Conservation (phyloP, 441 rosid genomes). For the Francoa sonchifolia region DNA sequence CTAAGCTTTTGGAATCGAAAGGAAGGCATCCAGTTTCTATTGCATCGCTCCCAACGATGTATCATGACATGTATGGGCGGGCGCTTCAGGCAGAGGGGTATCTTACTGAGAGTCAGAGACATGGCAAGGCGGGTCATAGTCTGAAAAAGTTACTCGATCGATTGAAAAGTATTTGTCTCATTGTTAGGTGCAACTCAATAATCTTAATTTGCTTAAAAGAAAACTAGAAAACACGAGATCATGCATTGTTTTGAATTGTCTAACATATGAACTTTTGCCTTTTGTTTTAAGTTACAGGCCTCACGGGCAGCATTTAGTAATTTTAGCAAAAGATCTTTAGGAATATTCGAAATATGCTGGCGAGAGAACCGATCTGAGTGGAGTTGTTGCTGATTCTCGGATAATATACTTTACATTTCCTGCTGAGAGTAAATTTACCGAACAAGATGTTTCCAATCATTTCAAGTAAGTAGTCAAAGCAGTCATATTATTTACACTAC, state of each 20-base stretch:
- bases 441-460: constrained; percentile 72
- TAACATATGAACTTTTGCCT: too few species aligned
- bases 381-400: constrained; percentile 48
- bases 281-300: constrained; percentile 46
- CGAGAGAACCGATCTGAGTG: constrained; percentile 52
- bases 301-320: constrained; percentile 87
- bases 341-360: constrained; percentile 39
- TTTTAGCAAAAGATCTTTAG: constrained; percentile 63
- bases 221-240: too few species aligned
- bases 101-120: constrained; percentile 92
- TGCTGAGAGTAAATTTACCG: constrained; percentile 77
- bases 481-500: background rate
- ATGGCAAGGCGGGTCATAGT: constrained; percentile 87
- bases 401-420: constrained; percentile 94
- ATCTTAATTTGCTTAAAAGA: too few species aligned
- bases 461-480: constrained; percentile 34
- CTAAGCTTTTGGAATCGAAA: constrained; percentile 58
- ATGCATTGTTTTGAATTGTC: too few species aligned
- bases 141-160: constrained; percentile 85
- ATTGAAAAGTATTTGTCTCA: constrained; percentile 59
- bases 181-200: constrained; percentile 47
- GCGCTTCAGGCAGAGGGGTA: constrained; percentile 91
- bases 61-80: constrained; percentile 66
- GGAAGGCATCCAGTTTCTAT: constrained; percentile 78
- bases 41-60: constrained; percentile 84